Percentiles rank a stretch among this genome's conserved stretches.
phyloP scores from a whole-genome alignment of 768 basidiomycete genomes.

The Favolaschia claudopus region DNA sequence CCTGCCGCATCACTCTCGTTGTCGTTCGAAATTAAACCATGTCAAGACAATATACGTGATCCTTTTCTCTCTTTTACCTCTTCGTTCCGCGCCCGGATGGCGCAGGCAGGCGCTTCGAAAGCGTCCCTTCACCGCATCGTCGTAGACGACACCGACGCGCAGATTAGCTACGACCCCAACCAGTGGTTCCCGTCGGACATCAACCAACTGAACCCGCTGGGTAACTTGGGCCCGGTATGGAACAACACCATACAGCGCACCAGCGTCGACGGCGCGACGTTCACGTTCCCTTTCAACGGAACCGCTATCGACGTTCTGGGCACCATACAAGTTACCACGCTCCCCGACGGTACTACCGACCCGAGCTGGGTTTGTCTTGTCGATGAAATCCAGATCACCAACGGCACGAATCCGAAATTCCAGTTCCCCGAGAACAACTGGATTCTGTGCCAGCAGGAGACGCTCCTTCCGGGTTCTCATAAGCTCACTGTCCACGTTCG shows the following conservation, averaged over 20 bases:
- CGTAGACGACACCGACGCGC: slow-evolving; percentile 20
- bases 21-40: no score
- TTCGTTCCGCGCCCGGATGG: no score
- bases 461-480: slow-evolving; percentile 33
- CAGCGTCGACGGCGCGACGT: neutral
- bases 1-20: no score
- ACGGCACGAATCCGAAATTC: slow-evolving; percentile 26
- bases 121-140: neutral
- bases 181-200: slow-evolving; percentile 16
- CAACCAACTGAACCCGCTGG: neutral
- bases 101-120: no score
- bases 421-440: slow-evolving; percentile 39
- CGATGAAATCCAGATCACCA: slow-evolving; percentile 32
- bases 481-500: slow-evolving; percentile 33
- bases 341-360: slow-evolving; percentile 28
- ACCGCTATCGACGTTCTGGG: slow-evolving; percentile 35
- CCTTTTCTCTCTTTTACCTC: no score
- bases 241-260: slow-evolving; percentile 11
- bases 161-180: slow-evolving; percentile 7
- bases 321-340: slow-evolving; percentile 13
- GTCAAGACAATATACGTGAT: no score
- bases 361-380: slow-evolving; percentile 43
- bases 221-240: slow-evolving; percentile 20
- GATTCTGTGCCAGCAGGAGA: slow-evolving; percentile 32
- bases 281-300: slow-evolving; percentile 23